These are phyloP conservation scores for Jamesozyma piceae DNA, from an alignment of 805 yeast species.

Conservation along the genomic window DNA sequence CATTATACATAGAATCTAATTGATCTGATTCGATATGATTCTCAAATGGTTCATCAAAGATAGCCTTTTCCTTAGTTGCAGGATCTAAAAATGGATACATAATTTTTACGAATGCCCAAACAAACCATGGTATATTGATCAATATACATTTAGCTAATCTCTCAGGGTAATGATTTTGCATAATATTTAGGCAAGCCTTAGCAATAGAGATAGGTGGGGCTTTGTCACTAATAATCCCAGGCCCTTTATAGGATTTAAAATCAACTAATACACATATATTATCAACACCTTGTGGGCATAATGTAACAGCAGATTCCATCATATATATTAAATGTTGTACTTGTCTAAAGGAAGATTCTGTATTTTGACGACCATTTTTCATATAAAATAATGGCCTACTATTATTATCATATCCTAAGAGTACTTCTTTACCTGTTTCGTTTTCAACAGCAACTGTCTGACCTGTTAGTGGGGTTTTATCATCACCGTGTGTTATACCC, in stretches of 20 bases:
- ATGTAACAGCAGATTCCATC: constrained; percentile 44
- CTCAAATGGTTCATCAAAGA: constrained; percentile 49
- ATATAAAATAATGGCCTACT: constrained; percentile 45
- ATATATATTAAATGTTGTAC: constrained; percentile 49
- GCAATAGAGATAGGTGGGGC: constrained; percentile 44
- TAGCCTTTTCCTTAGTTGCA: constrained; percentile 46
- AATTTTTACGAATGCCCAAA: constrained; percentile 46
- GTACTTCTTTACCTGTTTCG: constrained; percentile 44
- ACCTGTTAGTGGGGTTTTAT: constrained; percentile 29
- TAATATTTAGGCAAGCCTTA: constrained; percentile 40
- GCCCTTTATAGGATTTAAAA: constrained; percentile 37
- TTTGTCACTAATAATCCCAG: constrained; percentile 31
- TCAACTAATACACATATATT: constrained; percentile 46
- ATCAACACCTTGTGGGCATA: constrained; percentile 53
- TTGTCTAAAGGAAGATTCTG: constrained; percentile 42
- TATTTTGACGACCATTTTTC: constrained; percentile 47
- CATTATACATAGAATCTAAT: constrained; percentile 41
- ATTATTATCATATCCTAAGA: constrained; percentile 46
- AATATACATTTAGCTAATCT: constrained; percentile 45
- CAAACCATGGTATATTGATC: constrained; percentile 49
- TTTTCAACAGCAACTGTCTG: constrained; percentile 41
- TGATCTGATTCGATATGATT: constrained; percentile 46
- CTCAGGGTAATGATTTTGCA: constrained; percentile 53
- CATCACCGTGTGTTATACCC: constrained; percentile 35
- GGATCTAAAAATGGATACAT: constrained; percentile 53